phyloP scores from a whole-genome alignment of 2,329 filamentous ascomycete species.

The Raffaelea albimanens region DNA sequence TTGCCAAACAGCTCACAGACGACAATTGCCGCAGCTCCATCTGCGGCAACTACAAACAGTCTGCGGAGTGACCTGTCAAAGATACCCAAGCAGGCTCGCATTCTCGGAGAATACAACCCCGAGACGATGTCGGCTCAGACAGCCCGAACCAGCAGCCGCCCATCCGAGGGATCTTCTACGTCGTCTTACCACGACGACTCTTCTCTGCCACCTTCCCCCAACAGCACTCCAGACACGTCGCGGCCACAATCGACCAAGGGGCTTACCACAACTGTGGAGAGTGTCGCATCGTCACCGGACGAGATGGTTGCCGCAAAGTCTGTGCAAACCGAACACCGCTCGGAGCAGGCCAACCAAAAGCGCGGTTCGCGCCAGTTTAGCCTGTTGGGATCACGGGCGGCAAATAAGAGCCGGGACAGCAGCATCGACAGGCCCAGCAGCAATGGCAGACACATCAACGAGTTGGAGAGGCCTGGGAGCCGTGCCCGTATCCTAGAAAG shows the following conservation, averaged over 20 bases:
- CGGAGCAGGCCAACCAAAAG: background rate
- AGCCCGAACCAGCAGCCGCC: slow-evolving; percentile 1
- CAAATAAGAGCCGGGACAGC: background rate
- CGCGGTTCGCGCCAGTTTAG: background rate
- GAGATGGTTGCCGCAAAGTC: background rate
- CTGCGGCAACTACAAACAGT: background rate
- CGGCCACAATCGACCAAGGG: slow-evolving; percentile 31
- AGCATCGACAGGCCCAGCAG: slow-evolving; percentile 3
- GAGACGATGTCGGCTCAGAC: slow-evolving; percentile 1
- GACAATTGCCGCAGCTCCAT: background rate
- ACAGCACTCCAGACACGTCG: slow-evolving; percentile 31
- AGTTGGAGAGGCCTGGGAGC: slow-evolving; percentile 4
- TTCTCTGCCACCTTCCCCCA: slow-evolving; percentile 23
- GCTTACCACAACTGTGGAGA: slow-evolving; percentile 14
- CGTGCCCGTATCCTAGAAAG: slow-evolving; percentile 1
- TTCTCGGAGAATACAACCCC: slow-evolving; percentile 9
- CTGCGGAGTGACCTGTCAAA: background rate
- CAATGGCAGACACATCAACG: slow-evolving; percentile 1
- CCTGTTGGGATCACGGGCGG: background rate
- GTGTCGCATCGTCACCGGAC: slow-evolving; percentile 3
- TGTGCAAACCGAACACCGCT: background rate
- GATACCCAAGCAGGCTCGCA: slow-evolving; percentile 7
- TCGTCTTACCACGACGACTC: slow-evolving; percentile 31
- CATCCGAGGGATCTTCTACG: slow-evolving; percentile 24
- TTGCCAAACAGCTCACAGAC: background rate